Base-by-base conservation (phyloP, 2,329 filamentous ascomycete genomes). In the Ophiocordyceps sinensis region DNA sequence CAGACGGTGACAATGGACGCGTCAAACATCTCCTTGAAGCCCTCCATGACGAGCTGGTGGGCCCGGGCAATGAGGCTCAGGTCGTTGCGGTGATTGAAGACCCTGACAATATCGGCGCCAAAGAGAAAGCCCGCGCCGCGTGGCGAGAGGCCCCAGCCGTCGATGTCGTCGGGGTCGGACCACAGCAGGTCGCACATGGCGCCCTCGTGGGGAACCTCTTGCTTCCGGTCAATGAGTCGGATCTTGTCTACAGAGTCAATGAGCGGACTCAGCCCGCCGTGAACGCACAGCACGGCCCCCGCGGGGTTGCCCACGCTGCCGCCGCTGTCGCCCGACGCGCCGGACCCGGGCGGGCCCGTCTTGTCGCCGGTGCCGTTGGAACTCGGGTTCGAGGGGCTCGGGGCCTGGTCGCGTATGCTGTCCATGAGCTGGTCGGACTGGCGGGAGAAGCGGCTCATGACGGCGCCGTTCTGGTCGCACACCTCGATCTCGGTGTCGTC, bases 21-120 rank as follows among this genome's bases (percentile, higher is more conserved):
- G 57, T 94, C 86, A 55, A 96, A 98, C 88, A 96, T 96, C 60
- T 96, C 91, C 65, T 96, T 96, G 63, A 95, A 98, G 0, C 91
- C 91, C 60, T 98, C 91, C 91, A 96, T 98, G 48, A 98, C 91
- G 19, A 98, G 77, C 61, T 98, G 91, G 58, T 98, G 91, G 1
- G 91, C 91, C 42, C 91, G 78, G 15, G 89, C 91, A 49, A 98
- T 91, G 40, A 98, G 72, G 19, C 82, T 86, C 26, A 98, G 73
- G 55, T 94, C 85, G 59, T 98, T 98, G 43, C 79, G 77, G 62
- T 95, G 82, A 63, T 96, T 98, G 67, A 98, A 98, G 48, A 80
- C 79, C 54, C 91, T 93, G 54, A 96, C 89, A 43, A 96, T 96
- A 57, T 95, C 88, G 4, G 85, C 81, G 40, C 91, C 91, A 50